Evolutionary conservation across 345 rosid genomes (phyloP).

Genomic region (Dimocarpus longan): DNA sequence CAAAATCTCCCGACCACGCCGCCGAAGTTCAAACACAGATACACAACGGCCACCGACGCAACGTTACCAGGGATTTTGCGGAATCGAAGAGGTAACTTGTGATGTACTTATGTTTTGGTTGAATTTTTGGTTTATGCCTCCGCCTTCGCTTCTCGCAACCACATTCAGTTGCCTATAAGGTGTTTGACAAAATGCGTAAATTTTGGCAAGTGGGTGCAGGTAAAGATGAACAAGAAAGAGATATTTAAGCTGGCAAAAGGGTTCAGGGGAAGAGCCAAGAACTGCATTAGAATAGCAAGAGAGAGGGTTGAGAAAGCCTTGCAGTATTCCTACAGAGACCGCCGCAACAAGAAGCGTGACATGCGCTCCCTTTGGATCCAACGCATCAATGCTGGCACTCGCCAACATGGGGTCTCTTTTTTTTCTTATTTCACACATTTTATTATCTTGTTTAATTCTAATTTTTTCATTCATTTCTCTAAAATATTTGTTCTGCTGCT

Average conservation of each 20-base stretch:
- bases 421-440: neutral
- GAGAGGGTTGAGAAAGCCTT: slow-evolving; percentile 97
- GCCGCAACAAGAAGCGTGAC: slow-evolving; percentile 95
- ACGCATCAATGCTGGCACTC: slow-evolving; percentile 90
- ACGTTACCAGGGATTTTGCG: too few species aligned
- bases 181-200: too few species aligned
- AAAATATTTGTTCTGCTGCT: too few species aligned
- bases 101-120: too few species aligned
- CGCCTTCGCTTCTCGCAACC: too few species aligned
- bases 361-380: slow-evolving; percentile 98
- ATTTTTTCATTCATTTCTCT: neutral
- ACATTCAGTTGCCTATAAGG: too few species aligned
- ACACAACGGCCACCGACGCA: too few species aligned
- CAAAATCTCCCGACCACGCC: too few species aligned
- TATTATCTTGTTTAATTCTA: neutral
- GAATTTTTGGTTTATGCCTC: too few species aligned
- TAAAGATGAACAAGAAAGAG: slow-evolving; percentile 86
- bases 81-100: too few species aligned
- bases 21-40: too few species aligned
- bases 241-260: slow-evolving; percentile 87
- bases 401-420: slow-evolving; percentile 70
- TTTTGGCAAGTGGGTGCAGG: neutral
- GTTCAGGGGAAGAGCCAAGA: slow-evolving; percentile 93
- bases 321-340: slow-evolving; percentile 90
- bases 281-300: slow-evolving; percentile 87